Percentiles rank a stretch among this genome's conserved stretches.
Conservation (phyloP, 2,329 filamentous ascomycete species). For the Metarhizium brunneum region DNA sequence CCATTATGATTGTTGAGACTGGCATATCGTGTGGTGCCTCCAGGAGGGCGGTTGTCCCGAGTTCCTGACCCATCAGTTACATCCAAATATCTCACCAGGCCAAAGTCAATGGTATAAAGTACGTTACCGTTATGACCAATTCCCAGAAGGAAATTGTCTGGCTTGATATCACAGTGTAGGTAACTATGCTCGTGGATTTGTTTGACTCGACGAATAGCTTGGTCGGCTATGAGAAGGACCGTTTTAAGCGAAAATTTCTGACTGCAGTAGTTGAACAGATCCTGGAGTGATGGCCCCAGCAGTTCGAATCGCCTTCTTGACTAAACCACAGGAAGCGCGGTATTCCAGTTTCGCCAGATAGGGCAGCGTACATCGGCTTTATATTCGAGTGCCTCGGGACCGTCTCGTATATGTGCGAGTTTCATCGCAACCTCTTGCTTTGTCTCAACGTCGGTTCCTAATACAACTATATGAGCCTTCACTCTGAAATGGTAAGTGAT, state of each 20-base stretch:
- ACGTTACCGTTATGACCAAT: conserved; percentile 99
- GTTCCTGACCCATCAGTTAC: not conserved
- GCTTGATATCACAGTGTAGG: conserved; percentile 99
- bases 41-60: not conserved
- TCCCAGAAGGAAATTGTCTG: conserved; percentile 98
- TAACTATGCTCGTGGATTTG: conserved; percentile 99
- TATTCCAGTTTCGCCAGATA: conserved; percentile 93
- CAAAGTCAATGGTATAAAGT: conserved; percentile 98
- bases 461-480: conserved; percentile 15
- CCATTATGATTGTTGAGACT: not conserved
- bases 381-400: conserved; percentile 97
- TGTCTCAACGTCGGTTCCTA: conserved; percentile 98
- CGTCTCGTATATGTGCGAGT: conserved; percentile 97
- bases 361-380: conserved; percentile 86
- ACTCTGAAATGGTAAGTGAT: not conserved
- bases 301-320: conserved; percentile 96
- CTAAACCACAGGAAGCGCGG: conserved; percentile 99
- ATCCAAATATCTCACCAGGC: conserved; percentile 56
- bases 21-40: not conserved
- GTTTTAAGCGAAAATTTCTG: conserved; percentile 99
- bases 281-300: conserved; percentile 87
- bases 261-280: conserved; percentile 99
- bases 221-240: conserved; percentile 83
- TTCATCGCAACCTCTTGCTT: conserved; percentile 99
- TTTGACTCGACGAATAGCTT: conserved; percentile 97